phyloP scores from a whole-genome alignment of 805 yeast species.

The Suhomyces sp. region DNA sequence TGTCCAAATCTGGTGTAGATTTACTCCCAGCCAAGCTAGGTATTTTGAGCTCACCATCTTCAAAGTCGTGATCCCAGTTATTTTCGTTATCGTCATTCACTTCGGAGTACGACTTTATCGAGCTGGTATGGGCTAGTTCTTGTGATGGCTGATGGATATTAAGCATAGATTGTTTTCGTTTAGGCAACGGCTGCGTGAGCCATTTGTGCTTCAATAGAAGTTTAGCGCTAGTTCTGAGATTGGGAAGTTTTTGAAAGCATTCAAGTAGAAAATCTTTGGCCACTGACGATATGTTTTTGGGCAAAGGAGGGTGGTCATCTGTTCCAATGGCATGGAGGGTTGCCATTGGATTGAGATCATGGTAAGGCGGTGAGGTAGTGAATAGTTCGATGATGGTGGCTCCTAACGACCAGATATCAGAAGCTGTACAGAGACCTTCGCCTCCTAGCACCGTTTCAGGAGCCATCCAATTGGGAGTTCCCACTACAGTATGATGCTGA shows the following conservation, averaged over 20 bases:
- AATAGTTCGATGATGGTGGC: slow-evolving; percentile 89
- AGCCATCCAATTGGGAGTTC: slow-evolving; percentile 99
- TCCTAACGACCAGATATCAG: slow-evolving; percentile 92
- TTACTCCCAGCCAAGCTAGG: background rate
- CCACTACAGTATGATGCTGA: slow-evolving; percentile 51
- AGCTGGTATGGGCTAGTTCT: slow-evolving; percentile 8
- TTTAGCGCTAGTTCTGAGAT: slow-evolving; percentile 52
- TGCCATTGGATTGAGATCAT: slow-evolving; percentile 69
- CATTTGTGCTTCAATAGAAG: slow-evolving; percentile 59
- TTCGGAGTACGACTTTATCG: slow-evolving; percentile 27
- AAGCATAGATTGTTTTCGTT: background rate
- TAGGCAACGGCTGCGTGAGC: slow-evolving; percentile 33
- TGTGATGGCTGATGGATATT: background rate
- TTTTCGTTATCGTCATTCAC: slow-evolving; percentile 20
- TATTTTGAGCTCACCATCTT: slow-evolving; percentile 20
- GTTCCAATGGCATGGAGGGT: slow-evolving; percentile 82
- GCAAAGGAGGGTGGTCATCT: slow-evolving; percentile 68
- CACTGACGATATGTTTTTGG: slow-evolving; percentile 43
- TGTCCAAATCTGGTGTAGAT: background rate
- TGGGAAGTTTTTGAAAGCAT: slow-evolving; percentile 73
- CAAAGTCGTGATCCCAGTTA: slow-evolving; percentile 35
- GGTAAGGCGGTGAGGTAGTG: slow-evolving; percentile 86
- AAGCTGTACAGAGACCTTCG: slow-evolving; percentile 81
- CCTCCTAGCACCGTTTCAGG: slow-evolving; percentile 84
- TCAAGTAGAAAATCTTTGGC: slow-evolving; percentile 57